Conservation (phyloP, 805 yeast genomes). For the Hyphopichia homilentoma region DNA sequence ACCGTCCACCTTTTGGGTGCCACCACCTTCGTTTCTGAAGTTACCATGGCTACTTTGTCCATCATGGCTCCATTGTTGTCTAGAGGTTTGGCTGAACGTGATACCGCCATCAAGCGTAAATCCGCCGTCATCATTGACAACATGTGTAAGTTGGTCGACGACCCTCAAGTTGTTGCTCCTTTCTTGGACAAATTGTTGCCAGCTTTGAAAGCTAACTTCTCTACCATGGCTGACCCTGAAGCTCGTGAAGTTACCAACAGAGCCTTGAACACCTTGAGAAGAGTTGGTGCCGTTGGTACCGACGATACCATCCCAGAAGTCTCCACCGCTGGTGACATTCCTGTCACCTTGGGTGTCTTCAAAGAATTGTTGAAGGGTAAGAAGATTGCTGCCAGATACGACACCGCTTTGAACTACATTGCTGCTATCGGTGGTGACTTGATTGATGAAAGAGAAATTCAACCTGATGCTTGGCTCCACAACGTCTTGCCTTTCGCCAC, state of each 20-base stretch:
- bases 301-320: slow-evolving; percentile 93
- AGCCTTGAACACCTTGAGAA: slow-evolving; percentile 94
- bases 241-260: slow-evolving; percentile 98
- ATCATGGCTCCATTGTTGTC: slow-evolving; percentile 98
- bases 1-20: slow-evolving; percentile 99
- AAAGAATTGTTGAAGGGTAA: slow-evolving; percentile 64
- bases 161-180: slow-evolving; percentile 99
- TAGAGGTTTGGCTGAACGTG: slow-evolving; percentile 99
- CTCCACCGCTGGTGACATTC: slow-evolving; percentile 96
- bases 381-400: slow-evolving; percentile 75
- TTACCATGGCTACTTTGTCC: slow-evolving; percentile 98
- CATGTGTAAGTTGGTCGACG: slow-evolving; percentile 99
- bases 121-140: slow-evolving; percentile 99
- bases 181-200: slow-evolving; percentile 95
- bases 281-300: slow-evolving; percentile 96
- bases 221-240: slow-evolving; percentile 99
- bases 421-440: slow-evolving; percentile 98
- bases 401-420: slow-evolving; percentile 70
- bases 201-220: slow-evolving; percentile 88
- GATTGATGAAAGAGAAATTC: slow-evolving; percentile 94
- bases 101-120: slow-evolving; percentile 98
- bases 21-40: slow-evolving; percentile 99
- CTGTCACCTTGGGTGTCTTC: slow-evolving; percentile 82
- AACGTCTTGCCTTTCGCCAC: slow-evolving; percentile 92
- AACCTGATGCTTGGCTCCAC: slow-evolving; percentile 87